Conservation (phyloP, 148 eudicot species). For the Cornus kousa region DNA sequence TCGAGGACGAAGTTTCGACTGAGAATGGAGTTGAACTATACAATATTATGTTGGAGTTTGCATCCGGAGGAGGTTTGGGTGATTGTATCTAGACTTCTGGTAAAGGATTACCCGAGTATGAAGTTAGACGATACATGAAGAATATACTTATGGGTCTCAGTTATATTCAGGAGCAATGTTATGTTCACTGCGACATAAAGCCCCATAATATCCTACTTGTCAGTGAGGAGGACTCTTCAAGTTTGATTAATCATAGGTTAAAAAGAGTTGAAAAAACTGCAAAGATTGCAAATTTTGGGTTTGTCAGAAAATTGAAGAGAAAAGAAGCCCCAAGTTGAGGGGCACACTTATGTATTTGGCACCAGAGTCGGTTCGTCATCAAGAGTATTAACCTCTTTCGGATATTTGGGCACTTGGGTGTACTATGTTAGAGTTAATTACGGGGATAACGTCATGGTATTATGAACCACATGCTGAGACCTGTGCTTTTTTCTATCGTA, state of each 20-base stretch:
- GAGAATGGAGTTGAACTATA: slow-evolving; percentile 7
- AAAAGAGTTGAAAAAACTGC: background rate
- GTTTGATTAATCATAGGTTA: too few relatives aligned
- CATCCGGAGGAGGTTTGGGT: too few relatives aligned
- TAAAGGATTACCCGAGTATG: slow-evolving; percentile 5
- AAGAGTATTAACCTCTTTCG: background rate
- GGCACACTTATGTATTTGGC: background rate
- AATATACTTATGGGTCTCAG: slow-evolving; percentile 2
- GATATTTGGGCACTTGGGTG: slow-evolving; percentile 26
- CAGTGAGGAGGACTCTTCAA: background rate
- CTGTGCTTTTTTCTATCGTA: background rate
- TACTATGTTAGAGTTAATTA: slow-evolving; percentile 12
- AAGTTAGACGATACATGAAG: slow-evolving; percentile 2
- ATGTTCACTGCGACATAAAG: slow-evolving; percentile 26
- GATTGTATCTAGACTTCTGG: too few relatives aligned
- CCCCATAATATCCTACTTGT: slow-evolving; percentile 19
- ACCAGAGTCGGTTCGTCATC: slow-evolving; percentile 4
- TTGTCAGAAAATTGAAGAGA: background rate
- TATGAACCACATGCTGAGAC: background rate
- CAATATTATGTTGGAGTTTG: too few relatives aligned
- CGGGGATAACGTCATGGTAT: background rate
- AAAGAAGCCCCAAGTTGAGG: background rate
- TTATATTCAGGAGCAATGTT: slow-evolving; percentile 16
- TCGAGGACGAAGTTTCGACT: slow-evolving; percentile 3
- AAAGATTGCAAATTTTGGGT: slow-evolving; percentile 19